A percentile compares a stretch with the other conserved stretches of the same genome.
These are phyloP conservation scores for Odontarrhena argentea DNA, from an alignment of 345 rosid species.

Conservation along the genomic window DNA sequence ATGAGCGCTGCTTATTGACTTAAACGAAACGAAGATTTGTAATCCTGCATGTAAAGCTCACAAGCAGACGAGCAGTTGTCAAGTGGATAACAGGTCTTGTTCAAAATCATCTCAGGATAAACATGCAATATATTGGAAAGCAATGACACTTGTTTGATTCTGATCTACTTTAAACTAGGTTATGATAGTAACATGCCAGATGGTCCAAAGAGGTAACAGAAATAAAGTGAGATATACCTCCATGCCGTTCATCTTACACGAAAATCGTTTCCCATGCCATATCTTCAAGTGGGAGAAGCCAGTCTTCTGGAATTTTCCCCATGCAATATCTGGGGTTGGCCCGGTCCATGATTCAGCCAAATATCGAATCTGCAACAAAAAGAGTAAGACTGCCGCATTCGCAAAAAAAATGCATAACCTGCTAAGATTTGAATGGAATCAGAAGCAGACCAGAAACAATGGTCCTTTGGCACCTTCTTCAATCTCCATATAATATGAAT, in stretches of 20 bases:
- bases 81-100: conserved; percentile 8
- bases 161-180: not conserved
- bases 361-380: conserved; percentile 58
- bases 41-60: not conserved
- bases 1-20: not conserved
- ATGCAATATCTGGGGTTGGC: conserved; percentile 77
- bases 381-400: conserved; percentile 22
- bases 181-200: conserved; percentile 6
- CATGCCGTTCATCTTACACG: conserved; percentile 70
- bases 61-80: conserved; percentile 1
- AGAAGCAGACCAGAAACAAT: conserved; percentile 58
- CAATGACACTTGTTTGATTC: not conserved
- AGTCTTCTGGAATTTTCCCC: conserved; percentile 83
- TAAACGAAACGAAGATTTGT: not conserved
- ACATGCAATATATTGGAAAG: not conserved
- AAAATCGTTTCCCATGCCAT: conserved; percentile 80
- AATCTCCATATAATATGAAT: conserved; percentile 65
- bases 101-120: conserved; percentile 12
- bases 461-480: conserved; percentile 85
- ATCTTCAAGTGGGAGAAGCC: conserved; percentile 52
- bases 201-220: conserved; percentile 3
- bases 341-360: conserved; percentile 68
- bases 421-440: conserved; percentile 5
- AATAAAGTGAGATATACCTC: conserved; percentile 55
- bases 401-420: not conserved